A percentile compares a stretch with the other conserved stretches of the same genome.
Evolutionary conservation across 2,329 filamentous ascomycete genomes (phyloP).

Genomic region (Hymenoscyphus salicellus): DNA sequence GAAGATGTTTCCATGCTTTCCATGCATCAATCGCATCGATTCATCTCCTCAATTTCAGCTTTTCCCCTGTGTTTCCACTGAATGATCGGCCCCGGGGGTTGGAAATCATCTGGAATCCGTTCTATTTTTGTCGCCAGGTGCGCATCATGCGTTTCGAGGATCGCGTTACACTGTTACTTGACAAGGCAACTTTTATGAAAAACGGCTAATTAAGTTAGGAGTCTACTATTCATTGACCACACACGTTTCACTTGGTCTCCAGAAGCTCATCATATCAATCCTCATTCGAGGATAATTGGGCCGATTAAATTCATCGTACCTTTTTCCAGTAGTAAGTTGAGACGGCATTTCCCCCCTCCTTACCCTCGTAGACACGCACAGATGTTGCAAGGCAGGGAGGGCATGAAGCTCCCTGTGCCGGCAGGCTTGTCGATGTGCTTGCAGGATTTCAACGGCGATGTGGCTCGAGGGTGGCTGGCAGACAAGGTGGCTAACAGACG

Average conservation of each 20-base stretch:
- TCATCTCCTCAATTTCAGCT: conserved; percentile 17
- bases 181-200: conserved; percentile 8
- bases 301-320: conserved; percentile 13
- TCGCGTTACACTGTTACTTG: conserved; percentile 19
- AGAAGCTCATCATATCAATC: conserved; percentile 17
- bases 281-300: conserved; percentile 12
- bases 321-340: conserved; percentile 26
- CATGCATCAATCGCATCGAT: conserved; percentile 24
- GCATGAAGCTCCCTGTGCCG: conserved; percentile 25
- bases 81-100: conserved; percentile 23
- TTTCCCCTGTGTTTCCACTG: conserved; percentile 18
- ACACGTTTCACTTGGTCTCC: conserved; percentile 26
- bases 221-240: neutral
- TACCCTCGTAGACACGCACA: conserved; percentile 24
- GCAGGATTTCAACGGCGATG: conserved; percentile 21
- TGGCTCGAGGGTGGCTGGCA: conserved; percentile 15
- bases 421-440: conserved; percentile 13
- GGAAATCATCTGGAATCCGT: conserved; percentile 17
- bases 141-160: conserved; percentile 27
- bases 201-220: conserved; percentile 21
- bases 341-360: conserved; percentile 16
- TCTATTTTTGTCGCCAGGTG: conserved; percentile 27
- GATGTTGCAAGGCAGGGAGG: conserved; percentile 25
- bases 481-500: conserved; percentile 23
- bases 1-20: conserved; percentile 13